Conservation (phyloP, 768 basidiomycete species). For the Strobilomyces confusus region DNA sequence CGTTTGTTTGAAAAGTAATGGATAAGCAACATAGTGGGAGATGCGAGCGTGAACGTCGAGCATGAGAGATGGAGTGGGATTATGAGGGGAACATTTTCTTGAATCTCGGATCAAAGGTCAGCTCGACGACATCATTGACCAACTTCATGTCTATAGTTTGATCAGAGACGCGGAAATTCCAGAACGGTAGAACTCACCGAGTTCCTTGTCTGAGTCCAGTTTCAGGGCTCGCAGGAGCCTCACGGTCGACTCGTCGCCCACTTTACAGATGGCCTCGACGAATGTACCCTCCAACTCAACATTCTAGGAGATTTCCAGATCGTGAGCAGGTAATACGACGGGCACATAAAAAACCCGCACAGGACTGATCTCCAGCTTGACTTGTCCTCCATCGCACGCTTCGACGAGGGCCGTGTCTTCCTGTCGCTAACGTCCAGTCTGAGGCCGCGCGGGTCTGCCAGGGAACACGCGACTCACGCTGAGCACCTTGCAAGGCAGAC, state of each 20-base stretch:
- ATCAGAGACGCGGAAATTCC: slow-evolving; percentile 4
- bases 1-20: neutral
- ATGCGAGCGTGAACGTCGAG: neutral
- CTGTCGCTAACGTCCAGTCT: slow-evolving; percentile 27
- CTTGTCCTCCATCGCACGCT: slow-evolving; percentile 64
- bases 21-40: neutral
- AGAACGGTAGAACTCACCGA: slow-evolving; percentile 46
- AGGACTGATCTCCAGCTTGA: slow-evolving; percentile 39
- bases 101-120: slow-evolving; percentile 58
- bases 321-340: neutral
- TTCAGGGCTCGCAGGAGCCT: slow-evolving; percentile 50
- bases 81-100: slow-evolving; percentile 42
- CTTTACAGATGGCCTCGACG: slow-evolving; percentile 66
- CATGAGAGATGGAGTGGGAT: neutral
- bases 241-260: slow-evolving; percentile 50
- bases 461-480: slow-evolving; percentile 35
- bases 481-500: slow-evolving; percentile 59
- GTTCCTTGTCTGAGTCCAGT: slow-evolving; percentile 48
- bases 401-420: slow-evolving; percentile 52
- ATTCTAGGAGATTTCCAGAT: slow-evolving; percentile 29
- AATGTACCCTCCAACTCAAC: slow-evolving; percentile 47
- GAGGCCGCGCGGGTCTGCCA: neutral
- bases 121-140: slow-evolving; percentile 57
- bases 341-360: slow-evolving; percentile 30
- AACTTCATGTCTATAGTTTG: slow-evolving; percentile 48